These are phyloP conservation scores for Wickerhamomyces mucosus DNA, from an alignment of 805 yeast genomes.

Conservation along the genomic window DNA sequence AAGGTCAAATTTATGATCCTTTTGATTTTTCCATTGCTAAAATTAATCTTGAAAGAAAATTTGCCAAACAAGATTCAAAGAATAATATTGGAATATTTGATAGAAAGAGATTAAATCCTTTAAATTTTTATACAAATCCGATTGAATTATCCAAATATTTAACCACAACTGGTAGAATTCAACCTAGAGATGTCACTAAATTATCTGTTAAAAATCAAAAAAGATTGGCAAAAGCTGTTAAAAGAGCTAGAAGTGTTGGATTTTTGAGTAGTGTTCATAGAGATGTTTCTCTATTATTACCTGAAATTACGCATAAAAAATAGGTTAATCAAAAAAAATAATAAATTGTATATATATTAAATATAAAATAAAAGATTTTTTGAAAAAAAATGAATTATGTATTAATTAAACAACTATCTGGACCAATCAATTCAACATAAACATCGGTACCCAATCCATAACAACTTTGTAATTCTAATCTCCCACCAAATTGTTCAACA, in stretches of 20 bases:
- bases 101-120: slow-evolving; percentile 50
- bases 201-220: slow-evolving; percentile 59
- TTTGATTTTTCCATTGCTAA: slow-evolving; percentile 66
- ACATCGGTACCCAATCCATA: slow-evolving; percentile 78
- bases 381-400: no score
- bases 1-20: slow-evolving; percentile 61
- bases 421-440: slow-evolving; percentile 39
- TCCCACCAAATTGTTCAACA: slow-evolving; percentile 65
- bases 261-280: slow-evolving; percentile 67
- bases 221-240: slow-evolving; percentile 63
- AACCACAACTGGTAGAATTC: slow-evolving; percentile 65
- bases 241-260: slow-evolving; percentile 75
- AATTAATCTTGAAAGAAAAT: slow-evolving; percentile 38
- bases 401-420: no score
- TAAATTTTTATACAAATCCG: slow-evolving; percentile 66
- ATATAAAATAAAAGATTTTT: no score
- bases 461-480: slow-evolving; percentile 56
- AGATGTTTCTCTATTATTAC: slow-evolving; percentile 38
- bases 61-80: slow-evolving; percentile 13
- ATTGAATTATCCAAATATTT: slow-evolving; percentile 55
- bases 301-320: no score
- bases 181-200: slow-evolving; percentile 65
- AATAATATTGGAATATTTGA: slow-evolving; percentile 25
- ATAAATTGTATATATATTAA: no score
- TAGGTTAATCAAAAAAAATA: no score